These are phyloP conservation scores for Cicer yamashitae DNA, from an alignment of 306 rosid genomes.

Conservation along the genomic window DNA sequence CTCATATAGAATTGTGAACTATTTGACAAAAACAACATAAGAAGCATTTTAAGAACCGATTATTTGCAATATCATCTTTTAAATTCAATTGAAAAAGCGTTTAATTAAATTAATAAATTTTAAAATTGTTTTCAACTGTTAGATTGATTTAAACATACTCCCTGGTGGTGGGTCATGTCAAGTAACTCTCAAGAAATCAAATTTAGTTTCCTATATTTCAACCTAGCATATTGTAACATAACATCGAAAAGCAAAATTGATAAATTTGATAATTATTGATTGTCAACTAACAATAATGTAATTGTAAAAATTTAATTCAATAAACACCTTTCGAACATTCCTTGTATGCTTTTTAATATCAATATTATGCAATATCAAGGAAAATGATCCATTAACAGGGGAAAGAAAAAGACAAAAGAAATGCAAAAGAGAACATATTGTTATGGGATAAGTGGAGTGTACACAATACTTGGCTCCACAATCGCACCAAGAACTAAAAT, in stretches of 20 bases:
- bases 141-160: not conserved
- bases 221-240: not conserved
- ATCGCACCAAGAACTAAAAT: constrained; percentile 98
- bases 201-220: constrained; percentile 23
- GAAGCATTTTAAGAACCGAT: constrained; percentile 24
- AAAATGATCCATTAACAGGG: not conserved
- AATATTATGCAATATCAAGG: not conserved
- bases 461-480: constrained; percentile 89
- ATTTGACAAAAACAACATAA: constrained; percentile 13
- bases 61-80: constrained; percentile 12
- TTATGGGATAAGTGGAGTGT: constrained; percentile 92
- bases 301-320: not conserved
- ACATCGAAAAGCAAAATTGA: constrained; percentile 27
- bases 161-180: not conserved
- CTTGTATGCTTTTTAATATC: constrained; percentile 5
- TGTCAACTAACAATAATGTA: constrained; percentile 1
- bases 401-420: constrained; percentile 40
- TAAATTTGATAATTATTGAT: constrained; percentile 2
- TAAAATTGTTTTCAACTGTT: constrained; percentile 1
- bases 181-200: constrained; percentile 25
- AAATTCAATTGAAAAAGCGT: constrained; percentile 2
- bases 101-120: constrained; percentile 17
- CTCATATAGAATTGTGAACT: constrained; percentile 33
- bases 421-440: constrained; percentile 77
- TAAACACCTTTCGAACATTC: constrained; percentile 4